phyloP scores from a whole-genome alignment of 192 early-diverging fungal genomes.

The Dimargaris cristalligena region DNA sequence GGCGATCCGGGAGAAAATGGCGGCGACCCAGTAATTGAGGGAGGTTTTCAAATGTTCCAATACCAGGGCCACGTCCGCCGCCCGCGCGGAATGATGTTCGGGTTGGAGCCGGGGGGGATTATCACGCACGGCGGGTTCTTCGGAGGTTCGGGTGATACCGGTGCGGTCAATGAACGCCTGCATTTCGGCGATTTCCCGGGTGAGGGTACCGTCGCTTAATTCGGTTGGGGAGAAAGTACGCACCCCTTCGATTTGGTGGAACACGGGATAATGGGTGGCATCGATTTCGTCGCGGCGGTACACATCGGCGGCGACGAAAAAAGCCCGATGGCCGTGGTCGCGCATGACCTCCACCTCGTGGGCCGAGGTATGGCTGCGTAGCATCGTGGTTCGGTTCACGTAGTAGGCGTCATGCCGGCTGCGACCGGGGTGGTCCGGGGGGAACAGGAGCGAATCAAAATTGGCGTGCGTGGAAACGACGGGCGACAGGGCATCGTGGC shows the following conservation, averaged over 20 bases:
- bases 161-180: slow-evolving; percentile 14
- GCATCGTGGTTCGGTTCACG: slow-evolving; percentile 54
- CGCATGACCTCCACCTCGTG: slow-evolving; percentile 72
- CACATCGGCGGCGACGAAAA: slow-evolving; percentile 92
- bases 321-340: slow-evolving; percentile 16
- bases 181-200: slow-evolving; percentile 6
- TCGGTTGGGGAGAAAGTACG: slow-evolving; percentile 29
- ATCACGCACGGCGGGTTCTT: slow-evolving; percentile 19
- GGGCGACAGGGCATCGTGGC: slow-evolving; percentile 51
- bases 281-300: slow-evolving; percentile 96
- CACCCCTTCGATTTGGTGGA: slow-evolving; percentile 97
- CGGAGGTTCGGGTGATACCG: slow-evolving; percentile 5
- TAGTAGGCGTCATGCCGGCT: slow-evolving; percentile 83
- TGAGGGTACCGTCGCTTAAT: slow-evolving; percentile 12
- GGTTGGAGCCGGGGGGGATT: slow-evolving; percentile 35
- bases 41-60: slow-evolving; percentile 56
- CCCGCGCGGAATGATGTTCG: slow-evolving; percentile 24
- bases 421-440: slow-evolving; percentile 67
- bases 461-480: slow-evolving; percentile 71
- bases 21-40: slow-evolving; percentile 68
- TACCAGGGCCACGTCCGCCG: slow-evolving; percentile 18
- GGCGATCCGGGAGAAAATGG: slow-evolving; percentile 35
- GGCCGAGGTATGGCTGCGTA: slow-evolving; percentile 88
- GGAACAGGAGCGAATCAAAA: slow-evolving; percentile 83
- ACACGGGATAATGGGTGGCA: slow-evolving; percentile 86